Evolutionary conservation across 1,139 yeast genomes (phyloP).

Genomic region (Kodamaea plutei): DNA sequence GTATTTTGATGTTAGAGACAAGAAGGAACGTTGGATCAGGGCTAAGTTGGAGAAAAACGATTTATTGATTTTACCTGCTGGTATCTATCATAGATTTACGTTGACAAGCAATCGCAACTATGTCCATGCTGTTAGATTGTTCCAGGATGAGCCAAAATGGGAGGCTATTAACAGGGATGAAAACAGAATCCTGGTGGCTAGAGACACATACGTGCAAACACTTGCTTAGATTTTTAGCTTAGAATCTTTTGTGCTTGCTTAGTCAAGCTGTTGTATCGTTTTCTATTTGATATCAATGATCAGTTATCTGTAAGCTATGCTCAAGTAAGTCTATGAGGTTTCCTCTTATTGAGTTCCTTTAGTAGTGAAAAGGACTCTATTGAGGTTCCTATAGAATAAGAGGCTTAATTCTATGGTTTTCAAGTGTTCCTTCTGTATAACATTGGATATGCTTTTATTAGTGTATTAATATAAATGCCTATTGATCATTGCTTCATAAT

Average conservation of each 20-base stretch:
- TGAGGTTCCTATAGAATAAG: too few species aligned
- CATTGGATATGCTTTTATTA: too few species aligned
- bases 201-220: slow-evolving; percentile 26
- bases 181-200: slow-evolving; percentile 26
- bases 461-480: slow-evolving; percentile 1
- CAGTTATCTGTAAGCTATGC: too few species aligned
- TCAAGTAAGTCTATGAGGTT: neutral
- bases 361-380: too few species aligned
- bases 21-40: slow-evolving; percentile 74
- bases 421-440: too few species aligned
- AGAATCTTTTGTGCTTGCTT: neutral
- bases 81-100: slow-evolving; percentile 90
- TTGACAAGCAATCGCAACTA: slow-evolving; percentile 53
- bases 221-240: neutral
- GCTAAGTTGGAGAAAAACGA: slow-evolving; percentile 62
- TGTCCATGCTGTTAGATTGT: slow-evolving; percentile 76
- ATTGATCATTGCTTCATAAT: slow-evolving; percentile 47
- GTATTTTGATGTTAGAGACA: slow-evolving; percentile 79
- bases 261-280: too few species aligned
- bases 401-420: too few species aligned
- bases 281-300: too few species aligned
- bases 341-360: neutral
- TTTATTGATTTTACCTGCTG: slow-evolving; percentile 77
- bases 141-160: slow-evolving; percentile 97
- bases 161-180: slow-evolving; percentile 69